Base-by-base conservation (phyloP, 495 filamentous ascomycete genomes). In the Lasiosphaeria ovina region DNA sequence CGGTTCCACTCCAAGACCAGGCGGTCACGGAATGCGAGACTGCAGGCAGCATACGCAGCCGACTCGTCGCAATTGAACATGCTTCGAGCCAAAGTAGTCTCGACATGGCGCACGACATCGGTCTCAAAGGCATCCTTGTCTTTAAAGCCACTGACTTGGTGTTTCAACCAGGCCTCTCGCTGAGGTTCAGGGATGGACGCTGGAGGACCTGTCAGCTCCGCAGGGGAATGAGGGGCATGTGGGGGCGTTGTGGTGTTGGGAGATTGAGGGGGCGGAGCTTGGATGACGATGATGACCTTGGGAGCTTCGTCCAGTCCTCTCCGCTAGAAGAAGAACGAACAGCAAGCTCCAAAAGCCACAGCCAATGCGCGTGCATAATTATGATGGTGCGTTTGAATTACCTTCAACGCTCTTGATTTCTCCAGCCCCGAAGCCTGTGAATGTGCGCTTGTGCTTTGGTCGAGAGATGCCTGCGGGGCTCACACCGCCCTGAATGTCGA, bases 51-150 rank as follows among this genome's bases (percentile, higher is more conserved):
- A 74, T 98, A 98, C 11, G 93, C 91, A 50, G 93, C 95, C 70
- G 85, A 70, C 74, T 98, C 95, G 80, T 98, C 94, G 78, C 95
- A 98, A 76, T 98, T 98, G 83, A 90, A 98, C 71, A 98, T 84
- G 63, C 92, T 96, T 14, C 94, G 91, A 62, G 95, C 94, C 58
- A 98, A 82, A 3, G 94, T 97, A 3, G 95, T 98, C 73, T 98
- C 95, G 68, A 98, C 87, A 79, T 98, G 94, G 50, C 88, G 88
- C 54, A 98, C 91, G 49, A 94, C 81, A 68, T 96, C 92, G 67
- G 77, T 83, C 84, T 93, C 74, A 64, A 84, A 83, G 17, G 77
- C 80, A 48, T 83, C 81, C 69, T 92, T 90, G 67, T 82, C 85
- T 57, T 77, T 85, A 76, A 98, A 97, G 59, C 84, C 85, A 54